Percentiles rank a stretch among this genome's conserved stretches.
phyloP scores from a whole-genome alignment of 768 basidiomycete genomes.

The Mycena capillaripes region DNA sequence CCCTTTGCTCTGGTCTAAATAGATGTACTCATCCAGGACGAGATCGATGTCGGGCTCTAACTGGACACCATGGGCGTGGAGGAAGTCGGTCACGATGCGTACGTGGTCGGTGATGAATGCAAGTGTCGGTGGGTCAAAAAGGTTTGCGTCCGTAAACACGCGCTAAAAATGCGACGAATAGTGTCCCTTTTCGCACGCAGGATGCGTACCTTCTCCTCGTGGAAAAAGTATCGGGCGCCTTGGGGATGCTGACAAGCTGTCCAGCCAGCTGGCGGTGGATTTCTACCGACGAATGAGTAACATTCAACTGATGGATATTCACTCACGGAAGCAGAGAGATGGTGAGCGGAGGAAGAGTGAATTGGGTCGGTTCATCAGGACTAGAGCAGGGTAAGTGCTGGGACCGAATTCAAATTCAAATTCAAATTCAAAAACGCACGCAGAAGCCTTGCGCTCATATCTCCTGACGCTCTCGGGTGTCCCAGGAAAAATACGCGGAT shows the following conservation, averaged over 20 bases:
- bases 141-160: slow-evolving; percentile 68
- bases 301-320: neutral
- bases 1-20: slow-evolving; percentile 33
- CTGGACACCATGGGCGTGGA: slow-evolving; percentile 39
- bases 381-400: neutral
- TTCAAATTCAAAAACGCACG: neutral
- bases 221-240: slow-evolving; percentile 71
- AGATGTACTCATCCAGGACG: slow-evolving; percentile 58
- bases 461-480: slow-evolving; percentile 13
- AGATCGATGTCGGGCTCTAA: slow-evolving; percentile 57
- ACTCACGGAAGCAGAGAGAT: slow-evolving; percentile 18
- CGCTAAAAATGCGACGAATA: slow-evolving; percentile 46
- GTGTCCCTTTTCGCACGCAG: neutral
- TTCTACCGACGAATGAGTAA: neutral
- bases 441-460: slow-evolving; percentile 8
- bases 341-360: slow-evolving; percentile 23
- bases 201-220: slow-evolving; percentile 57
- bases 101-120: slow-evolving; percentile 55
- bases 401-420: neutral
- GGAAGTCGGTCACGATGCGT: slow-evolving; percentile 44
- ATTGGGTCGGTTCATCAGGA: slow-evolving; percentile 14
- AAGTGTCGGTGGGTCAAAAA: slow-evolving; percentile 53
- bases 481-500: slow-evolving; percentile 23
- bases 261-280: slow-evolving; percentile 57
- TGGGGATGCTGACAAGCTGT: slow-evolving; percentile 66